These are phyloP conservation scores for Leccinum uliginosum DNA, from an alignment of 768 basidiomycete genomes.

Conservation along the genomic window DNA sequence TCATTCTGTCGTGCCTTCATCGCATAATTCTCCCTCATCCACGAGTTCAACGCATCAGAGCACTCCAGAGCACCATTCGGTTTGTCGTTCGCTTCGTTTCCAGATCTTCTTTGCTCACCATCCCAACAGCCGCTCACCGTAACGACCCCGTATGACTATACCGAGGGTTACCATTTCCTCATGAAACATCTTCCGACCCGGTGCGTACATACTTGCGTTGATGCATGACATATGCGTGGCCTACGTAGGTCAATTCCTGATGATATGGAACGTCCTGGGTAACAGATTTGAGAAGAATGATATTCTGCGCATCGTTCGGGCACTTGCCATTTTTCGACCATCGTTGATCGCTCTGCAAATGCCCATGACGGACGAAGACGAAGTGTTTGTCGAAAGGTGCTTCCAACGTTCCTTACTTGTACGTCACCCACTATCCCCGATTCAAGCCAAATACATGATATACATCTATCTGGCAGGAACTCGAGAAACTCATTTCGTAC, in stretches of 20 bases:
- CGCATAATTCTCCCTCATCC: conserved; percentile 42
- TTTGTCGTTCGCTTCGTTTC: conserved; percentile 17
- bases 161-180: conserved; percentile 92
- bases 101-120: conserved; percentile 42
- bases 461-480: conserved; percentile 55
- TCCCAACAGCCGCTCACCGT: conserved; percentile 59
- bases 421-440: conserved; percentile 19
- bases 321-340: conserved; percentile 93
- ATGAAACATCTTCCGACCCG: conserved; percentile 89
- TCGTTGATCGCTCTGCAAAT: conserved; percentile 97
- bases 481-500: conserved; percentile 95
- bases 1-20: conserved; percentile 24
- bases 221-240: conserved; percentile 37
- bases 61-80: conserved; percentile 30
- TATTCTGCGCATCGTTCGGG: conserved; percentile 89
- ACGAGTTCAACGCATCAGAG: conserved; percentile 38
- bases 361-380: conserved; percentile 94
- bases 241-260: conserved; percentile 34
- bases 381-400: conserved; percentile 92
- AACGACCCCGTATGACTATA: conserved; percentile 86
- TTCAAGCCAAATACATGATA: neutral
- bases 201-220: conserved; percentile 48
- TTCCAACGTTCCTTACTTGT: conserved; percentile 93
- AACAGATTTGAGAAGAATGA: conserved; percentile 93
- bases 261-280: conserved; percentile 23